Evolutionary conservation across 768 basidiomycete species (phyloP), one percentile per base, ranked within the genome.

Genomic region (Mycena sanguinolenta): DNA sequence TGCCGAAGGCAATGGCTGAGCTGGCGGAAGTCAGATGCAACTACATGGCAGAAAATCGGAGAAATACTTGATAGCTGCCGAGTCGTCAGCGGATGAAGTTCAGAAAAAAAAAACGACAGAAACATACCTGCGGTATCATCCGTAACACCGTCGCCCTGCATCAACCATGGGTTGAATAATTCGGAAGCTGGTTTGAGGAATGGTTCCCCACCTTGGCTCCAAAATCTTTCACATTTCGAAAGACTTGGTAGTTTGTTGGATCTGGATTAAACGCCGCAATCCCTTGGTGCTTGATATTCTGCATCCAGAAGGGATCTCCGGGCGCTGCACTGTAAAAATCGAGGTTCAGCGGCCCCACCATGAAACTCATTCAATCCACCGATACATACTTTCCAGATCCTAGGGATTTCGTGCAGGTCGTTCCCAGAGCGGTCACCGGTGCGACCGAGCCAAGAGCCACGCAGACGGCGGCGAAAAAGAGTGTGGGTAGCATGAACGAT

Each of bases 261-360:
- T 86, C 80, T 9, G 90, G 73, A 75, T 92, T 92, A 80, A 88
- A 91, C 2, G 93, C 86, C 4, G 93, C 82, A 25, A 82, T 88
- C 28, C 91, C 92, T 77, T 91, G 92, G 73, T 93, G 93, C 58
- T 85, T 88, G 74, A 94, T 92, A 60, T 67, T 87, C 77, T 93
- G 79, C 77, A 92, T 76, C 93, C 93, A 94, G 77, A 88, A 94
- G 0, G 92, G 88, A 60, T 90, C 90, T n/a, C 77, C 79, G 32
- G 89, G 77, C 2, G 82, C 83, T 21, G 92, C 89, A 32, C 70
- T 66, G 63, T 3, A 49, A 13, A 16, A 3, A 25, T 21, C 32
- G 32, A 34, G 32, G 27, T 57, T 57, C n/a, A n/a, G n/a, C n/a
- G n/a, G n/a, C n/a, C n/a, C n/a, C n/a, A n/a, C n/a, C n/a, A n/a